Conservation (phyloP, 2,329 filamentous ascomycete genomes). For the Conoideocrella luteorostrata region DNA sequence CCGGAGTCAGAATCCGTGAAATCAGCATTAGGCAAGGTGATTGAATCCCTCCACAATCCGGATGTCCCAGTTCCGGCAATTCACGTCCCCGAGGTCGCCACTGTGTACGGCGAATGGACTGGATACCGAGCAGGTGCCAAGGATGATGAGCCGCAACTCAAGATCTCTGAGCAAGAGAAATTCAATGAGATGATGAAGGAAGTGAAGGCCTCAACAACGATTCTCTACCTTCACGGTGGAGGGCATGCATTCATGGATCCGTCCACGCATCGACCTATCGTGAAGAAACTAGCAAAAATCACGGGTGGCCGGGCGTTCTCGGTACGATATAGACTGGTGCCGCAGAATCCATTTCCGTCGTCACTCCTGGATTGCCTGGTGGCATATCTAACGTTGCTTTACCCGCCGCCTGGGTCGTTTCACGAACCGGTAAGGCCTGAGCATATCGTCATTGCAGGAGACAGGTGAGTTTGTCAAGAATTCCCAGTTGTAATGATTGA, state of each 20-base stretch:
- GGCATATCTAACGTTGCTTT: constrained; percentile 66
- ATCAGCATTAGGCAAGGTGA: constrained; percentile 51
- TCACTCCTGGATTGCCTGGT: constrained; percentile 67
- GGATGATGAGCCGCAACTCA: constrained; percentile 42
- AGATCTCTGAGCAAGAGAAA: constrained; percentile 55
- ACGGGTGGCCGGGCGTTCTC: constrained; percentile 63
- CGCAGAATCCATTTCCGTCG: constrained; percentile 67
- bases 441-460: constrained; percentile 66
- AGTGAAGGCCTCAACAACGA: constrained; percentile 52
- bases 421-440: constrained; percentile 59
- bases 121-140: constrained; percentile 55
- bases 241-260: constrained; percentile 70
- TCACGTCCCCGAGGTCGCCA: constrained; percentile 43
- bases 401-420: constrained; percentile 61
- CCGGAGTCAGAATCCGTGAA: constrained; percentile 45
- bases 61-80: constrained; percentile 10
- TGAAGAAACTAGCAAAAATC: constrained; percentile 56
- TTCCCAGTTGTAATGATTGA: too few relatives aligned
- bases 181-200: constrained; percentile 64
- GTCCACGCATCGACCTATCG: constrained; percentile 52
- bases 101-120: constrained; percentile 70
- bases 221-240: constrained; percentile 72
- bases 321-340: constrained; percentile 68
- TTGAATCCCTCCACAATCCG: constrained; percentile 27
- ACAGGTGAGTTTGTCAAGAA: constrained; percentile 47